Base-by-base conservation (phyloP, 1,284 basidiomycete genomes). In the Volvariella volvacea region DNA sequence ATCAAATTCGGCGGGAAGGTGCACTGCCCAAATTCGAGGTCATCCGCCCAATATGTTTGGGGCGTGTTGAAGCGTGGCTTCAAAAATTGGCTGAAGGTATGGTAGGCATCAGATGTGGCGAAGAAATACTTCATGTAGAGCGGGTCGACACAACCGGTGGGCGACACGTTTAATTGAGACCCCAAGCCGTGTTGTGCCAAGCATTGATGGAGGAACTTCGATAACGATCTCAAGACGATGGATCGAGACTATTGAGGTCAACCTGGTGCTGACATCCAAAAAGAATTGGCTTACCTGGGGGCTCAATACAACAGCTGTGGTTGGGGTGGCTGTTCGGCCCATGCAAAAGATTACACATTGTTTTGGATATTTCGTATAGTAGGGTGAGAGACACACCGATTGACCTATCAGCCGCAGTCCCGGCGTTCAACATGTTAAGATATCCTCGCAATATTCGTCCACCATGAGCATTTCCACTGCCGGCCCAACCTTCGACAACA, bases 381-480 rank as follows among this genome's bases (percentile, higher is more conserved):
- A 28, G 12, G 6, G 25, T n/a, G n/a, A n/a, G 25, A 16, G 33
- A 52, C 57, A 30, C 48, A 78, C 80, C 79, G 46, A 76, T 71
- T n/a, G 62, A 65, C 49, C 76, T 76, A 32, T 74, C 75, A 50
- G 77, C 80, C 48, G 68, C 76, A 2, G 76, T 78, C 15, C 83
- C 80, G 6, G 76, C 79, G 50, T 73, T 84, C 43, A 90, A 62
- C 42, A 89, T 73, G 14, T 83, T 78, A 4, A 91, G 69, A 57
- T 89, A 91, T 2, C 87, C 87, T 55, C 85, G 79, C 22, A 91
- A 57, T 4, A 86, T 71, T 21, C 83, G 74, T 47, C 64, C 68
- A 32, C 83, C 84, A 53, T 83, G 78, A 15, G 67, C 65, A 22
- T 61, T 57, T 15, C 60, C 64, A 17, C 57, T 62, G 39, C 68